Evolutionary conservation across 495 filamentous ascomycete species (phyloP), one percentile per base, ranked within the genome.

Genomic region (Oidiodendron maius): DNA sequence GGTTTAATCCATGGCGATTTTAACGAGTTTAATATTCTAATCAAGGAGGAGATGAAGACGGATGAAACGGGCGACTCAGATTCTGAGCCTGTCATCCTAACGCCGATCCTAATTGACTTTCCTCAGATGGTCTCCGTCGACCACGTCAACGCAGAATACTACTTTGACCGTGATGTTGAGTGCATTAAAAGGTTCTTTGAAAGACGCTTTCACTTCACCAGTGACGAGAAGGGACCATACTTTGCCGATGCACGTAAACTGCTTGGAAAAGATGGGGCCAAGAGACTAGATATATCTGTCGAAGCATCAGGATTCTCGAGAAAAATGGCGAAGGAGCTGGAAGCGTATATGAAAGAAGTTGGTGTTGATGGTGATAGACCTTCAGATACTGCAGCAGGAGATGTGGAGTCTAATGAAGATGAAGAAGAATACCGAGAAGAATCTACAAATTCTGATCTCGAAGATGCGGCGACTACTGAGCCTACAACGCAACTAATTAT

Each of bases 1-100:
- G 94, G 93, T 6, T 69, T 99, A 47, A 97, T 99, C 45, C 93
- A 99, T 64, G 94, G 93, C 55, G 93, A 99, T 63, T 97, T 95
- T 71, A 99, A 99, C 70, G 94, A 97, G 69, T 99, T 99, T 73
- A 99, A 99, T 61, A 88, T 99, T 49, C 73, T 99, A 16, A 82
- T 97, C 64, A 82, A 89, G 54, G 90, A 95, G 57, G 74, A 79
- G 25, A 67, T 70, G 16, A 65, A 53, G 15, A 44, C 48, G 2
- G 50, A 63, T 26, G 44, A 51, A 4, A 30, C 39, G 1, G 44
- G 46, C 13, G 46, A 43, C 5, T 36, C 41, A 5, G 51, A 53
- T 15, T 34, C 22, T 4, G 61, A 69, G 40, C 56, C 43, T 0
- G 47, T 74, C 20, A 71, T 52, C 5, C 63, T 83, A 1, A 74